These are phyloP conservation scores for Tetrapisispora arboricola DNA, from an alignment of 805 yeast species.

Conservation along the genomic window DNA sequence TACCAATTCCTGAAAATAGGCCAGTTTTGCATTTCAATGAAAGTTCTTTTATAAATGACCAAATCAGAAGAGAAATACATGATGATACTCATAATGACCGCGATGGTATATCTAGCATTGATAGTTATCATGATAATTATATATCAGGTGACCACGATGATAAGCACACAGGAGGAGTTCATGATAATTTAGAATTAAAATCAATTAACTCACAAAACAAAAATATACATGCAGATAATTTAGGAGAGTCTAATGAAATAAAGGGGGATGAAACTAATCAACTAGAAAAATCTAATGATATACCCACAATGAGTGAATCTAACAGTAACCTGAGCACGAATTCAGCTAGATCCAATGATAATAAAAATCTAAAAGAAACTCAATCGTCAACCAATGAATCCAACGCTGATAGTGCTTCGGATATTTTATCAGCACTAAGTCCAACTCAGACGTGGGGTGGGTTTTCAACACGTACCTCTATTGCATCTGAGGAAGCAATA, in stretches of 20 bases:
- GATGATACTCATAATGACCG: background rate
- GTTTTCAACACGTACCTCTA: constrained; percentile 1
- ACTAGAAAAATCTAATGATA: too few relatives aligned
- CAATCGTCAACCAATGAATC: background rate
- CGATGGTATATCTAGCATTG: background rate
- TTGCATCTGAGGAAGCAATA: background rate
- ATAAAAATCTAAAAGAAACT: background rate
- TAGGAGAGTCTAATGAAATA: too few relatives aligned
- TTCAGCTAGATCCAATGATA: background rate
- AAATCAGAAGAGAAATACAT: background rate
- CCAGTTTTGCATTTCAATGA: background rate
- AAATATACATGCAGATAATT: too few relatives aligned
- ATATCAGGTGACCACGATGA: background rate
- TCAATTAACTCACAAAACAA: background rate
- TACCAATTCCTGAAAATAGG: constrained; percentile 2
- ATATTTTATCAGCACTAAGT: background rate
- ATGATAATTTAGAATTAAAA: background rate
- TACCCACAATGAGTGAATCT: too few relatives aligned
- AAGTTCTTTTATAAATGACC: background rate
- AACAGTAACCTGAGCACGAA: too few relatives aligned
- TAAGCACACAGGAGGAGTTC: background rate
- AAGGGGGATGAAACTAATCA: background rate
- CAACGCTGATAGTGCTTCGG: background rate
- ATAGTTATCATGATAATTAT: background rate
- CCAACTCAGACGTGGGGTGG: background rate